Base-by-base conservation (phyloP, 805 yeast species). In the Yamadazyma ubonensis region DNA sequence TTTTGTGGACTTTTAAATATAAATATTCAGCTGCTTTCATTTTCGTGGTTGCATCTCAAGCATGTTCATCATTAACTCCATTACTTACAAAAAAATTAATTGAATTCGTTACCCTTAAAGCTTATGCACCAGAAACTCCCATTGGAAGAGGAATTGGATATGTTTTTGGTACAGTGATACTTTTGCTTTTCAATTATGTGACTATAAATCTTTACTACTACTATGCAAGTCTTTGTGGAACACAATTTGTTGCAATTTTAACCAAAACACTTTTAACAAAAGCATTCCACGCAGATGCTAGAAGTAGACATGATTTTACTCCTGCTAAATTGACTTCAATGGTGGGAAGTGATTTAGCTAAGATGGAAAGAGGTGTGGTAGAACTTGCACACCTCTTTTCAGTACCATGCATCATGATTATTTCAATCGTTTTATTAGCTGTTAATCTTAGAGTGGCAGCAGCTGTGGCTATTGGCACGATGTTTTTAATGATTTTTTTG, bases 301-400 rank as follows among this genome's bases (percentile, higher is more conserved):
- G 67, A 34, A 75, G 89, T 4, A 73, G 73, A 38, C 72, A 73
- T 45, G 65, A 71, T 44, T 86, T 64, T 52, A 80, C 95, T 1
- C 71, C 78, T 15, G 82, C 91, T 33, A 78, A 75, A 45, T 72
- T 88, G 41, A 86, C 95, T 19, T 78, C 89, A 6, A 59, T 86
- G 54, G 73, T 86, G 53, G 85, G 93, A 45, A 79, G 95, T 2
- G 96, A 89, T 56, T 66, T 87, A 23, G 75, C 90, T 11, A 78
- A 95, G 53, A 71, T 88, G 21, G 95, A 86, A 58, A 70, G 84
- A 46, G 86, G 88, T 4, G 58, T 81, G 10, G 75, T 75, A 2
- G 81, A 79, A 45, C 77, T 79, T 50, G 83, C 83, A 5, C 76
- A 79, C 51, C 52, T 81, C 14, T 57, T 81, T 50, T 66, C 79